Base-by-base conservation (phyloP, 2,329 filamentous ascomycete genomes). In the Ilyonectria mors-panacis region DNA sequence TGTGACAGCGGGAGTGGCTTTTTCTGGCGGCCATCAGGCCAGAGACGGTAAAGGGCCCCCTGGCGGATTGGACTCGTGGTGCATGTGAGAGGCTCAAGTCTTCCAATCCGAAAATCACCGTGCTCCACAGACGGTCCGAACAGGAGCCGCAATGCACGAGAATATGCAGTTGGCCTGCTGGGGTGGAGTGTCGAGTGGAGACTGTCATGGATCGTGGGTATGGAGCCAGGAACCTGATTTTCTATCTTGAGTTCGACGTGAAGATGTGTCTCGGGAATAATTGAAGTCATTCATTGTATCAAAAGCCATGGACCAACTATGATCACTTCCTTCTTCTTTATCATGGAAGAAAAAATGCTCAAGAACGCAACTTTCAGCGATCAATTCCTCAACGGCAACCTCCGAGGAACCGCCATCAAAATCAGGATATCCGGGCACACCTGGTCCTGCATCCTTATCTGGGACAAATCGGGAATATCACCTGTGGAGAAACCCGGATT, bases 111-210 rank as follows among this genome's bases (percentile, higher is more conserved):
- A n/a, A 56, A 13, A 42, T 28, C 21, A 6, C 2, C 12, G 47
- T 57, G 55, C 55, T 59, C 55, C 55, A 59, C 55, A 59, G 55
- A 59, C 55, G 55, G 55, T 59, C 55, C 55, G 55, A 48, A 47
- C 39, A 21, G 51, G 39, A 47, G 55, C 42, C 44, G 37, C 26
- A 45, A n/a, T 56, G 23, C 54, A 26, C 15, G 21, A 48, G 5
- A 21, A 21, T 15, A 13, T 48, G 21, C 45, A 19, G 21, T 13
- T 26, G 23, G 23, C 23, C 23, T 2, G 23, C 23, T 26, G 23
- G 23, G 23, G 45, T 44, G 28, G 55, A 48, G 42, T 33, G 30
- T 47, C 21, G 9, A 12, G 55, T 59, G 42, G 44, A 26, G 7
- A 26, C 33, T 9, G 28, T 6, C 42, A 48, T 59, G 23, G 42